These are phyloP conservation scores for Glycine latifolia DNA, from an alignment of 306 rosid genomes.

Conservation along the genomic window DNA sequence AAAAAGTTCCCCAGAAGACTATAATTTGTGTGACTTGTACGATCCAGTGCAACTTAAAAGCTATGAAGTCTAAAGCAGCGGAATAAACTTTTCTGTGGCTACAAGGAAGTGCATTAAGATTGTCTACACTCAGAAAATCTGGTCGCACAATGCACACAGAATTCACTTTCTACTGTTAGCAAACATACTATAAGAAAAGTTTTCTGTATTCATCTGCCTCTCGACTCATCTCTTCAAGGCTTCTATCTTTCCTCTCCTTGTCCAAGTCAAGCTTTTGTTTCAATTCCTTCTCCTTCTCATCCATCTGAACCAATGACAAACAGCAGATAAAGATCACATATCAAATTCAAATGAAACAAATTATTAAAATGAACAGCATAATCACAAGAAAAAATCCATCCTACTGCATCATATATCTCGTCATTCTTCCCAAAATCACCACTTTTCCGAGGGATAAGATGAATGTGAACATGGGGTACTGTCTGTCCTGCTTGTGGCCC, in stretches of 20 bases:
- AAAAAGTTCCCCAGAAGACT: neutral
- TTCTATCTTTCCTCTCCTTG: slow-evolving; percentile 83
- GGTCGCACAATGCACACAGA: slow-evolving; percentile 29
- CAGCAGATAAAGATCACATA: slow-evolving; percentile 21
- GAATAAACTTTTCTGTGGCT: neutral
- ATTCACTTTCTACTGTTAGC: slow-evolving; percentile 14
- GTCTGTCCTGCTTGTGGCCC: slow-evolving; percentile 95
- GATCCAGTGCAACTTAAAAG: slow-evolving; percentile 29
- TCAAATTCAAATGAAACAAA: slow-evolving; percentile 8
- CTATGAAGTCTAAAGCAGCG: neutral
- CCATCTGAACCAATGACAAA: slow-evolving; percentile 62
- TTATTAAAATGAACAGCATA: slow-evolving; percentile 13
- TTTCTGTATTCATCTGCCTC: slow-evolving; percentile 91
- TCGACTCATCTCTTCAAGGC: slow-evolving; percentile 70
- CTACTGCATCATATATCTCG: slow-evolving; percentile 87
- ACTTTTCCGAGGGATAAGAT: slow-evolving; percentile 74
- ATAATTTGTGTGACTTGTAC: slow-evolving; percentile 17
- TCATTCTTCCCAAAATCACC: slow-evolving; percentile 88
- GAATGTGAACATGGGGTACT: slow-evolving; percentile 96
- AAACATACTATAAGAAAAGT: slow-evolving; percentile 56
- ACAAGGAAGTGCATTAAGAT: slow-evolving; percentile 18
- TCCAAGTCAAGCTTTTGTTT: slow-evolving; percentile 84
- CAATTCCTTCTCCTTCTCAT: slow-evolving; percentile 80
- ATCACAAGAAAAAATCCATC: slow-evolving; percentile 40
- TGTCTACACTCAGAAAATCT: slow-evolving; percentile 30